Evolutionary conservation across 768 basidiomycete genomes (phyloP), one percentile per base, ranked within the genome.

Genomic region (Mycena haematopus): DNA sequence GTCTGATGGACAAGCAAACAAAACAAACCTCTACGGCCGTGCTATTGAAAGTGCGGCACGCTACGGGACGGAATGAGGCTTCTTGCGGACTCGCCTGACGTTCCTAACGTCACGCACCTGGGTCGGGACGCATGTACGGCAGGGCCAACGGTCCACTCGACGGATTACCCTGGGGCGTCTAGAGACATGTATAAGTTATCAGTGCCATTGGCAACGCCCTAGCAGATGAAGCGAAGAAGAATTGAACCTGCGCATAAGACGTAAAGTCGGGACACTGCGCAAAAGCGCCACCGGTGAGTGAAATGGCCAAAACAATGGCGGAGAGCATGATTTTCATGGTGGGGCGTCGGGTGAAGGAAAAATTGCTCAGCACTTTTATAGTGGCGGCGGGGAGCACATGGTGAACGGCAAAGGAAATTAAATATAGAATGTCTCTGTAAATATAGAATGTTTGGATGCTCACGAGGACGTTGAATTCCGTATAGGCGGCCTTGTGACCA

Each of bases 41-140:
- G 69, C 89, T 91, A 60, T 86, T 89, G 76, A 91, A 93, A 0
- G 91, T 92, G 49, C 91, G 82, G 68, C 91, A 92, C 22, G 77
- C 82, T 33, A 83, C 84, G 38, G 29, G 29, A 9, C 9, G 17
- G 1, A 8, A n/a, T 60, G 5, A 57, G 53, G 33, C 15, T 38
- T 19, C 29, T 24, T 31, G 3, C 5, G 38, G 19, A 25, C 33
- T 9, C 0, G 13, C 15, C 29, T 31, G 6, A 5, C 15, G 15
- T 13, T 29, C 27, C 47, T 27, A 2, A 9, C 15, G 17, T 17
- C 17, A 59, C 65, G 49, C 31, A 63, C 65, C 58, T 4, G 65
- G 61, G 21, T 40, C 49, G 35, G 90, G 91, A 31, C 91, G 79
- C 91, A 92, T 92, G 71, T 78, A 89, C 14, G 91, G 91, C 61